phyloP scores from a whole-genome alignment of 768 basidiomycete species.

The Sarcomyxa edulis region DNA sequence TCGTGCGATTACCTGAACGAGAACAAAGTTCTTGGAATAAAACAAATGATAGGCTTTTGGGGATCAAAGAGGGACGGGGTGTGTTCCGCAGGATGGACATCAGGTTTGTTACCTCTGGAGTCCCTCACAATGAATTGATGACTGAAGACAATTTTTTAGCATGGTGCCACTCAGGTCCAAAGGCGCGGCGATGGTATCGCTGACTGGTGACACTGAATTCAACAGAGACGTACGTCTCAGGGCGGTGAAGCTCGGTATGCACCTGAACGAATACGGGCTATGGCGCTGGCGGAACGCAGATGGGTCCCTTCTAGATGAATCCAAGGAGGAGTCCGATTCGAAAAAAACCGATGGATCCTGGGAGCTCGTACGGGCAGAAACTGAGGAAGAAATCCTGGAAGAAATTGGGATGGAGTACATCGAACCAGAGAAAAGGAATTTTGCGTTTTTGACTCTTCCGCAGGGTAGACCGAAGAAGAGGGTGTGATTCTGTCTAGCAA shows the following conservation, averaged over 20 bases:
- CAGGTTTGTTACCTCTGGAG: conserved; percentile 23
- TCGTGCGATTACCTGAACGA: conserved; percentile 41
- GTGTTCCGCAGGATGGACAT: conserved; percentile 33
- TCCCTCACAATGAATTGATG: background rate
- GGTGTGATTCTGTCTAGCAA: too few species aligned
- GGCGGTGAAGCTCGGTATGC: conserved; percentile 40
- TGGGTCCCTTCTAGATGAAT: conserved; percentile 2
- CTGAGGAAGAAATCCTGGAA: conserved; percentile 40
- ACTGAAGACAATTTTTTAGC: conserved; percentile 19
- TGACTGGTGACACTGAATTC: conserved; percentile 56
- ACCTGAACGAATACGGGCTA: conserved; percentile 58
- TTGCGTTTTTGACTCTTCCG: too few species aligned
- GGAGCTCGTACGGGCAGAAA: conserved; percentile 37
- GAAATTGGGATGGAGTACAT: conserved; percentile 39
- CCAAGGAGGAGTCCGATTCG: conserved; percentile 3
- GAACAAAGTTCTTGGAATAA: conserved; percentile 14
- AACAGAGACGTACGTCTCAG: conserved; percentile 30
- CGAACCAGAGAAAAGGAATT: conserved; percentile 32
- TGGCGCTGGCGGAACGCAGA: conserved; percentile 46
- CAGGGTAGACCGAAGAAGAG: too few species aligned
- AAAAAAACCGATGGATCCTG: conserved; percentile 30
- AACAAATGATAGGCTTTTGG: conserved; percentile 18
- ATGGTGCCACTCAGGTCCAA: conserved; percentile 42
- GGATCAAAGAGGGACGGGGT: conserved; percentile 26
- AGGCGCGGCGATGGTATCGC: conserved; percentile 45